Conservation (phyloP, 345 rosid species). For the Atalantia buxifolia region DNA sequence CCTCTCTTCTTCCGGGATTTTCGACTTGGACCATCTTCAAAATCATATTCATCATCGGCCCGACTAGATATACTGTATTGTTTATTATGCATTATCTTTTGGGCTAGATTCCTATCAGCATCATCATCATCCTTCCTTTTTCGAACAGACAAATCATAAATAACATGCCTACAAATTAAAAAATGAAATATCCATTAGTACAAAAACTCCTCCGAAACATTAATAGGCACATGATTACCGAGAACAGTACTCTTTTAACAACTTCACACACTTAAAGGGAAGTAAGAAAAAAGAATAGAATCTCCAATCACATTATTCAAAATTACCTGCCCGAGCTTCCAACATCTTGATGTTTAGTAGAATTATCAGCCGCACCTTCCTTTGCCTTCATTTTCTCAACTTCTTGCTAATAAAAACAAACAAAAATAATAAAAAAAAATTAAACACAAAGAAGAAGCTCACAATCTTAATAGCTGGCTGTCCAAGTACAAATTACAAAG, state of each 20-base stretch:
- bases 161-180: slow-evolving; percentile 30
- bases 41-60: slow-evolving; percentile 94
- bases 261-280: not conserved
- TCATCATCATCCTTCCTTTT: slow-evolving; percentile 60
- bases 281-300: not conserved
- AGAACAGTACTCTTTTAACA: not conserved
- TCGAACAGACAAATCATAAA: slow-evolving; percentile 37
- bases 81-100: slow-evolving; percentile 67
- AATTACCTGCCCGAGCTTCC: slow-evolving; percentile 49
- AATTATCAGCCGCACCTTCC: slow-evolving; percentile 41
- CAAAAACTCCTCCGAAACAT: not conserved
- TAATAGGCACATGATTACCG: not conserved
- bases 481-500: not conserved
- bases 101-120: slow-evolving; percentile 73
- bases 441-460: slow-evolving; percentile 12
- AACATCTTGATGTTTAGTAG: slow-evolving; percentile 22
- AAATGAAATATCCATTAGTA: not conserved
- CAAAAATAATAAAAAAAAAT: slow-evolving; percentile 11
- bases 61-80: slow-evolving; percentile 60
- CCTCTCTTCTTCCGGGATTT: slow-evolving; percentile 49
- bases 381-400: slow-evolving; percentile 56
- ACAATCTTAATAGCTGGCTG: not conserved
- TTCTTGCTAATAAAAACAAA: slow-evolving; percentile 53
- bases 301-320: not conserved
- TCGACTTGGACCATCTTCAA: slow-evolving; percentile 65